Conservation (phyloP, 108 stramenopile genomes). For the Parietichytrium sp. region DNA sequence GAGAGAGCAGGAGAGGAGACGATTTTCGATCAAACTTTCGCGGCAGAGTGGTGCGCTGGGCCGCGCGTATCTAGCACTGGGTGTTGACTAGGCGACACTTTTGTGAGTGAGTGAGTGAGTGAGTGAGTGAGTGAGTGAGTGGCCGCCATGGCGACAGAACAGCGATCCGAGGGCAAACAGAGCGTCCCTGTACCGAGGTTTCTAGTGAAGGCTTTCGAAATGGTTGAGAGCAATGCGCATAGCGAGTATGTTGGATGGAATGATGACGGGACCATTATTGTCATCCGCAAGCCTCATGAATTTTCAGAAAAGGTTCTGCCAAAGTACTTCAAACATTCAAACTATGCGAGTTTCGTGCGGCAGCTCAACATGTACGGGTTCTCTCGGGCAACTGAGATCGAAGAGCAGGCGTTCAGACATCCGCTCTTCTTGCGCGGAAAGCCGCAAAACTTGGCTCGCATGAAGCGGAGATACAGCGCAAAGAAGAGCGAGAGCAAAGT, state of each 20-base stretch:
- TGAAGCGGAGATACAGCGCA: constrained; percentile 16
- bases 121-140: no score
- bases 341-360: constrained; percentile 83
- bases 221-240: not conserved
- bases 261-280: not conserved
- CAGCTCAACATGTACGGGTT: constrained; percentile 88
- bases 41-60: no score
- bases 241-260: constrained; percentile 11
- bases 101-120: no score
- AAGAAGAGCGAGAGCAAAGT: not conserved
- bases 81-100: no score
- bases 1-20: no score
- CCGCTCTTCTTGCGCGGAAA: constrained; percentile 31
- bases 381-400: not conserved
- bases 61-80: no score
- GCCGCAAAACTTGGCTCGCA: not conserved
- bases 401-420: constrained; percentile 44
- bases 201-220: constrained; percentile 35
- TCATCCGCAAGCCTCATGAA: constrained; percentile 33
- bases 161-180: no score
- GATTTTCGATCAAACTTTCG: no score
- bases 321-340: constrained; percentile 89
- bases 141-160: no score
- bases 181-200: constrained; percentile 38
- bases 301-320: constrained; percentile 58